Percentiles rank a stretch among this genome's conserved stretches.
Evolutionary conservation across 2,329 filamentous ascomycete species (phyloP).

Genomic region (Xylariales sp.): DNA sequence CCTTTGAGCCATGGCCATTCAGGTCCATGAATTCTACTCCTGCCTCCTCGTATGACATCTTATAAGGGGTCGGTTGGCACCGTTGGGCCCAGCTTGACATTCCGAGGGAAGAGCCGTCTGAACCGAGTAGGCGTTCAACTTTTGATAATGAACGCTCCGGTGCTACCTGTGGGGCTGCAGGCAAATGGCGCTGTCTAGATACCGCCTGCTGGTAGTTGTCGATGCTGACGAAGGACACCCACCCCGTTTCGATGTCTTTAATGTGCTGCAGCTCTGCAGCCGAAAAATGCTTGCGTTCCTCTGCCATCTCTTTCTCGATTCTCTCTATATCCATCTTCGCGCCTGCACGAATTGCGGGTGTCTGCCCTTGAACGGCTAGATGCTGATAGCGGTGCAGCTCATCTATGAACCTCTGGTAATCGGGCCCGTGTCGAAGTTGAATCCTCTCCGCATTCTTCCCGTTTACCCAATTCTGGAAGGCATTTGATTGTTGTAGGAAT

Average conservation of each 20-base stretch:
- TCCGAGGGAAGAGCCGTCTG: conserved; percentile 34
- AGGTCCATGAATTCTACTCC: neutral
- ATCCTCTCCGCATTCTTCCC: conserved; percentile 32
- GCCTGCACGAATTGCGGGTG: conserved; percentile 19
- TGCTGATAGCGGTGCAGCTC: conserved; percentile 22
- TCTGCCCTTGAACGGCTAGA: conserved; percentile 9
- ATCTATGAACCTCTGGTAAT: conserved; percentile 24
- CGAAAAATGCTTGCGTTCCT: conserved; percentile 11
- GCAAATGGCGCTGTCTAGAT: conserved; percentile 26
- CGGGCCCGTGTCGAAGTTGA: conserved; percentile 23
- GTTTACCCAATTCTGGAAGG: conserved; percentile 37
- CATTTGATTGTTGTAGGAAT: conserved; percentile 37
- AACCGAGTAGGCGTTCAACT: conserved; percentile 39
- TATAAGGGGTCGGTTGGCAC: conserved; percentile 2
- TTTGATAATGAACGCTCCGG: conserved; percentile 27
- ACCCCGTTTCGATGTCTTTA: conserved; percentile 37
- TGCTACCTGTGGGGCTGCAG: neutral
- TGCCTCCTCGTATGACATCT: conserved; percentile 8
- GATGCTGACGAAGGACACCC: conserved; percentile 35
- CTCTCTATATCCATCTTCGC: conserved; percentile 18
- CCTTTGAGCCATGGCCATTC: neutral
- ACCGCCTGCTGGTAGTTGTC: conserved; percentile 31
- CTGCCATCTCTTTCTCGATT: conserved; percentile 11
- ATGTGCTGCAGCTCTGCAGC: conserved; percentile 32
- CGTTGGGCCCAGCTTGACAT: conserved; percentile 13